A percentile compares a stretch with the other conserved stretches of the same genome.
phyloP scores from a whole-genome alignment of 2,329 filamentous ascomycete genomes.

The Leptographium lundbergii region DNA sequence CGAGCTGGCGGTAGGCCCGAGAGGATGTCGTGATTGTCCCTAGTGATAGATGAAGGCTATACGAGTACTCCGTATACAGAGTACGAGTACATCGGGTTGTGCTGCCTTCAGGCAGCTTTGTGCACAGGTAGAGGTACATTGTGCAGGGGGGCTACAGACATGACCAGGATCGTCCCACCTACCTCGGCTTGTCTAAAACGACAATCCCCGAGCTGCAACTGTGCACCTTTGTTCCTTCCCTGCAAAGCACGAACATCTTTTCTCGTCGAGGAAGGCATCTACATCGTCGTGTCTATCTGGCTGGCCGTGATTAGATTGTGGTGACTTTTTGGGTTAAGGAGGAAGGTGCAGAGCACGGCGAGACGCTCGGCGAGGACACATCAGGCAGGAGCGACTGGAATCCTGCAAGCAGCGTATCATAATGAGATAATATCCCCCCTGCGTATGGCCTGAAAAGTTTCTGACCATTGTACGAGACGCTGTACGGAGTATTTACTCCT shows the following conservation, averaged over 20 bases:
- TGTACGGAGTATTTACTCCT: too few species aligned
- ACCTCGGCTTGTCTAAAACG: conserved; percentile 1
- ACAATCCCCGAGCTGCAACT: neutral
- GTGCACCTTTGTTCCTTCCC: neutral
- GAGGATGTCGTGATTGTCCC: neutral
- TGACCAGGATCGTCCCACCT: neutral
- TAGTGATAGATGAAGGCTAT: neutral
- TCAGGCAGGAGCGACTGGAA: neutral
- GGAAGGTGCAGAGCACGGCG: neutral
- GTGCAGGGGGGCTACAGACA: neutral
- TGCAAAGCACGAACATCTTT: neutral
- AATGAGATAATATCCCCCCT: neutral
- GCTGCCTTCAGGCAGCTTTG: neutral
- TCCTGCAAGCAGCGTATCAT: neutral
- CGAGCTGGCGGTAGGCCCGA: neutral
- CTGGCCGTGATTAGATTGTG: neutral
- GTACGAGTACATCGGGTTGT: neutral
- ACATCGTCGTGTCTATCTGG: neutral
- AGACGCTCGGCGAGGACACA: neutral
- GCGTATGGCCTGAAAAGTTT: neutral
- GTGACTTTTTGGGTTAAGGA: neutral
- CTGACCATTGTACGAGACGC: neutral
- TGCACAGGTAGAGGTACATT: neutral
- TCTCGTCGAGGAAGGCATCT: neutral
- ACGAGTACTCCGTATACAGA: neutral